Evolutionary conservation across 140 eudicot genomes (phyloP), one percentile per base, ranked within the genome.

Genomic region (Cichorium intybus): DNA sequence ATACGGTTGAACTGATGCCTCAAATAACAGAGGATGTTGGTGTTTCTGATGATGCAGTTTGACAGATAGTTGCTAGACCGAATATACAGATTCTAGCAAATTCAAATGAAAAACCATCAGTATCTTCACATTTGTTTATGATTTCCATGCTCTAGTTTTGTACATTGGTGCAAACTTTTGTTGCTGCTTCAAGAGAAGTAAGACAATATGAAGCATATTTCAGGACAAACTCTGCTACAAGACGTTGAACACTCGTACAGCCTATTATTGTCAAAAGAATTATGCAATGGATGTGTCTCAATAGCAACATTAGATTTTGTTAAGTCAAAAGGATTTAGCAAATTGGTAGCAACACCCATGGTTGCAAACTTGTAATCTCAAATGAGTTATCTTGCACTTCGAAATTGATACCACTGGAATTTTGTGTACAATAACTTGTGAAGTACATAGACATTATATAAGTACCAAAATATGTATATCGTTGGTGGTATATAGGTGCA

Each of bases 141-240:
- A 69, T 50, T 43, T 74, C 53, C 62, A 86, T 52, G 87, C 79
- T 84, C 78, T 79, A 75, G 69, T 87, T 82, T 56, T 94, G 89
- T 81, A 94, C 84, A 80, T 86, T 79, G 48, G 89, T 76, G 55
- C 89, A 77, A 33, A 79, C 95, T 75, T 89, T 83, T 47, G 82
- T 69, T 0, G 97, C 97, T 68, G 97, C 97, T 82, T 88, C 99
- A 57, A 94, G 94, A 53, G 99, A 95, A 45, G 85, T 85, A 24
- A 95, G 99, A 67, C 95, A 94, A 60, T 75, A 79, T 74, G 88
- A 54, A 24, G 90, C 97, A 71, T 83, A 94, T 60, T 82, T 83
- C n/a, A 95, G 95, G 60, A 94, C 83, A 48, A 77, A 66, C 47
- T 84, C 95, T 17, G 95, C 96, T 43, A 84, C 87, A 61, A 88